Percentiles rank a stretch among this genome's conserved stretches.
These are phyloP conservation scores for Boletus rubescentipes DNA, from an alignment of 768 basidiomycete genomes.

Conservation along the genomic window DNA sequence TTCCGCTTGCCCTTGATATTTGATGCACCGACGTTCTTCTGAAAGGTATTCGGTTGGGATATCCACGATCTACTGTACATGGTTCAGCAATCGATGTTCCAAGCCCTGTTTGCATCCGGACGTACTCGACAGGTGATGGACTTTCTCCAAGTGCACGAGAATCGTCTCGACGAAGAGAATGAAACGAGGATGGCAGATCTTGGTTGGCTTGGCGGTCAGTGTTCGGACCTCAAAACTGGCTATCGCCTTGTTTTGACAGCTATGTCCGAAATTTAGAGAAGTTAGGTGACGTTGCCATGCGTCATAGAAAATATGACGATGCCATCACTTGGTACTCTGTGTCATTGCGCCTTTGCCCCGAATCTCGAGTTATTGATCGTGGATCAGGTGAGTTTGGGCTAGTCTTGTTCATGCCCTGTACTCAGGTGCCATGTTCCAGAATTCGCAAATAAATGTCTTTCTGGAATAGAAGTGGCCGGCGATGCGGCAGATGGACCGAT, in stretches of 20 bases:
- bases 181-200: constrained; percentile 1
- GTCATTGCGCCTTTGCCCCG: constrained; percentile 1
- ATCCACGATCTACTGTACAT: background rate
- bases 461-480: background rate
- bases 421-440: background rate
- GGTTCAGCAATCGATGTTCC: constrained; percentile 9
- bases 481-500: background rate
- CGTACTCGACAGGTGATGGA: background rate
- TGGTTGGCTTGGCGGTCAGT: constrained; percentile 13
- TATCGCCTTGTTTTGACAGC: background rate
- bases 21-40: background rate
- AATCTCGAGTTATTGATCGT: background rate
- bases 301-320: background rate
- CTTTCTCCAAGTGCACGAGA: background rate
- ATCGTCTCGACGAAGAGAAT: constrained; percentile 6
- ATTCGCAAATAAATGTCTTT: background rate
- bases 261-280: background rate
- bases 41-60: constrained; percentile 16
- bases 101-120: constrained; percentile 1
- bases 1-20: background rate
- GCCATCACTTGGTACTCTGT: constrained; percentile 16
- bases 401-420: background rate
- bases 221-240: background rate
- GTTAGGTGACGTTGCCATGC: constrained; percentile 11
- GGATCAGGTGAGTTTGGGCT: constrained; percentile 1